Conservation (phyloP, 306 rosid genomes). For the Cicer cuneatum region DNA sequence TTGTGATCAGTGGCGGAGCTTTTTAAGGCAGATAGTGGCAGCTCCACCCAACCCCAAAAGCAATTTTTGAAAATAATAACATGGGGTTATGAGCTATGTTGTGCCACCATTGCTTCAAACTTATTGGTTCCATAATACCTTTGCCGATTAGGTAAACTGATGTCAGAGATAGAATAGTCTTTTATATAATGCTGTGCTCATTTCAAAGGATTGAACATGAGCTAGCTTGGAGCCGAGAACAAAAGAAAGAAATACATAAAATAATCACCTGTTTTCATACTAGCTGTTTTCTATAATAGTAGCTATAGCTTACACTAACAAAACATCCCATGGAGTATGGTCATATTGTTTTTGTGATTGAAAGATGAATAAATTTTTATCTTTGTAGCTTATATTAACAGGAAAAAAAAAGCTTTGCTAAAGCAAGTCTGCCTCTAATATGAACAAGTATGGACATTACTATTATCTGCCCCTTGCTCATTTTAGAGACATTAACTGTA, state of each 20-base stretch:
- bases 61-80: background rate
- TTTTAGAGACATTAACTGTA: constrained; percentile 6
- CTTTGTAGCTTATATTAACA: background rate
- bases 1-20: constrained; percentile 9
- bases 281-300: constrained; percentile 4
- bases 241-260: background rate
- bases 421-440: background rate
- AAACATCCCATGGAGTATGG: background rate
- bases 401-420: constrained; percentile 8
- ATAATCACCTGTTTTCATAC: background rate
- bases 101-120: constrained; percentile 12
- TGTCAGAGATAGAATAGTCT: constrained; percentile 25
- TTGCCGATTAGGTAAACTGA: constrained; percentile 18
- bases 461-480: background rate
- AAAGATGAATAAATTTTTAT: background rate
- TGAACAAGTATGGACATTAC: background rate
- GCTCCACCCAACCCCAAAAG: background rate
- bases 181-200: constrained; percentile 3
- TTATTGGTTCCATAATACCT: constrained; percentile 11
- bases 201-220: constrained; percentile 28
- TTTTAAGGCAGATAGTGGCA: constrained; percentile 2
- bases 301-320: background rate
- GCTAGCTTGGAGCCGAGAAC: background rate
- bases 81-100: background rate
- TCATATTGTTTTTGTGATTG: background rate